Conservation (phyloP, 1,284 basidiomycete genomes). For the Cutaneotrichosporon arboriforme region DNA sequence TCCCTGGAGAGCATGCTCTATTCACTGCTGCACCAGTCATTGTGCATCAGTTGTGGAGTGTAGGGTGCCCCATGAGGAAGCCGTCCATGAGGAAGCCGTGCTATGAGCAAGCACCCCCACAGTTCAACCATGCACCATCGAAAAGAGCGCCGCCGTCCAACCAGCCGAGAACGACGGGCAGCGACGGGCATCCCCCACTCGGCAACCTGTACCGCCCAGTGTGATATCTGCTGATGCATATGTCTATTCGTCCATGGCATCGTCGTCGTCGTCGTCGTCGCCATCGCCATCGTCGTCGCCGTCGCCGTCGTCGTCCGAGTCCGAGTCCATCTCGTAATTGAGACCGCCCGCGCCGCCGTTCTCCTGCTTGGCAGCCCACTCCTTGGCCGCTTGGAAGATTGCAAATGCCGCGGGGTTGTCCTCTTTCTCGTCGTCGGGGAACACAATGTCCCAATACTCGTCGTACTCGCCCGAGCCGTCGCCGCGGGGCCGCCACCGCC, state of each 20-base stretch:
- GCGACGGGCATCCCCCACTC: too few relatives aligned
- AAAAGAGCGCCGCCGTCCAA: too few relatives aligned
- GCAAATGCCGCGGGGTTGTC: constrained; percentile 88
- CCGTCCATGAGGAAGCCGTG: too few relatives aligned
- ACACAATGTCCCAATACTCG: constrained; percentile 87
- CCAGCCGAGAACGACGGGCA: too few relatives aligned
- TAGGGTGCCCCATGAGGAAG: too few relatives aligned
- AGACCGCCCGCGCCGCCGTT: constrained; percentile 22
- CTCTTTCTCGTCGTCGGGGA: constrained; percentile 89
- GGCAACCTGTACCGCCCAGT: too few relatives aligned
- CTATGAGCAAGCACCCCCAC: too few relatives aligned
- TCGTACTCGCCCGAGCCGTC: constrained; percentile 79
- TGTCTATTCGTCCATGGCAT: constrained; percentile 18
- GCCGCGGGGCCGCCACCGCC: constrained; percentile 71
- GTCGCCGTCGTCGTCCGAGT: constrained; percentile 21
- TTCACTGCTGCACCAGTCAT: too few relatives aligned
- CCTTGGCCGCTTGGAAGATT: constrained; percentile 86
- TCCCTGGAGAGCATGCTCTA: too few relatives aligned
- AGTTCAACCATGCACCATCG: too few relatives aligned
- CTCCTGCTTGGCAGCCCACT: constrained; percentile 57
- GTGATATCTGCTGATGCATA: constrained; percentile 2
- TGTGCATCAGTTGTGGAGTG: too few relatives aligned
- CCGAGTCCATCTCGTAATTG: constrained; percentile 42
- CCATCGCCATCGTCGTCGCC: constrained; percentile 19
- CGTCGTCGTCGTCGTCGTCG: background rate